A percentile compares a stretch with the other conserved stretches of the same genome.
Conservation (phyloP, 2,329 filamentous ascomycete species). For the Ilyonectria sp. region DNA sequence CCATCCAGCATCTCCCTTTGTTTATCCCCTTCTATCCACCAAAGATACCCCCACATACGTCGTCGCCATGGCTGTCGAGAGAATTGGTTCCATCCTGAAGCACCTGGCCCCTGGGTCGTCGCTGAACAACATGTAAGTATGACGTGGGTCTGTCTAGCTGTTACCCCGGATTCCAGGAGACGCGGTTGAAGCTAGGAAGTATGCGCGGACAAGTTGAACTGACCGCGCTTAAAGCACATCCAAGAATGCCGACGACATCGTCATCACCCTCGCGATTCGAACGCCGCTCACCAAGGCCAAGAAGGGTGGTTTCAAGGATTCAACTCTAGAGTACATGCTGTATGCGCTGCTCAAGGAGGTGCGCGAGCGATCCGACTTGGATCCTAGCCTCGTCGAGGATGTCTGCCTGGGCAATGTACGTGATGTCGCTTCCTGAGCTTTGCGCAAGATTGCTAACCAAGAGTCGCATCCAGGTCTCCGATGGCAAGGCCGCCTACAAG, state of each 20-base stretch:
- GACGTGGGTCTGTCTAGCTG: neutral
- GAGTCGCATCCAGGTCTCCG: constrained; percentile 74
- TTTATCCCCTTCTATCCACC: constrained; percentile 8
- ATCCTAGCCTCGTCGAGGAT: constrained; percentile 88
- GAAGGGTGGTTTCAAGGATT: constrained; percentile 98
- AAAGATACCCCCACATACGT: constrained; percentile 7
- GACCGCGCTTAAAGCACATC: constrained; percentile 74
- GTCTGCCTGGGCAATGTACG: constrained; percentile 91
- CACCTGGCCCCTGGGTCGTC: constrained; percentile 84
- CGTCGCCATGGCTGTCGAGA: constrained; percentile 82
- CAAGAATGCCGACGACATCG: constrained; percentile 95
- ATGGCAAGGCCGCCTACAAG: constrained; percentile 91
- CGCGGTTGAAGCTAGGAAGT: neutral
- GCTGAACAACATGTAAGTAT: constrained; percentile 82
- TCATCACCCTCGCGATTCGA: constrained; percentile 92
- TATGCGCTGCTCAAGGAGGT: constrained; percentile 87
- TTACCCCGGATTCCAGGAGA: neutral
- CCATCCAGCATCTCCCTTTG: constrained; percentile 14
- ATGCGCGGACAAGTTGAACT: neutral
- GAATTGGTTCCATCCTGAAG: constrained; percentile 88
- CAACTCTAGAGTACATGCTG: constrained; percentile 87
- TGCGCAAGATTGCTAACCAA: constrained; percentile 19
- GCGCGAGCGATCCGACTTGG: constrained; percentile 79
- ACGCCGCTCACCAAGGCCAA: constrained; percentile 90
- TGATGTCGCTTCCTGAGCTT: neutral